These are phyloP conservation scores for Leccinum subrobustum DNA, from an alignment of 1,284 basidiomycete species.

Conservation along the genomic window DNA sequence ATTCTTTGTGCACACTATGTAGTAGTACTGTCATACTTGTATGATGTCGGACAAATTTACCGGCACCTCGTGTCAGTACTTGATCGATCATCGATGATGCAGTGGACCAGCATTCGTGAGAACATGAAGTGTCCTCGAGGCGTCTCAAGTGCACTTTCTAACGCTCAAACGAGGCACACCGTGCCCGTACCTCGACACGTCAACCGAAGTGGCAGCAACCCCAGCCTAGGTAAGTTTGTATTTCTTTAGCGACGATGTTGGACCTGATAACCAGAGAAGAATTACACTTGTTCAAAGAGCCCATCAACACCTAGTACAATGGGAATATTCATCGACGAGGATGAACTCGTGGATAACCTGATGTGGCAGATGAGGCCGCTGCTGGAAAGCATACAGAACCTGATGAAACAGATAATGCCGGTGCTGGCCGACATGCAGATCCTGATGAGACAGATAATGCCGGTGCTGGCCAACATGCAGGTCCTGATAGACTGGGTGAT, in stretches of 20 bases:
- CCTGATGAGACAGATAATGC: too few species aligned
- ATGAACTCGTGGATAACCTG: conserved; percentile 10
- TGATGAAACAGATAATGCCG: too few species aligned
- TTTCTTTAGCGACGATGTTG: background rate
- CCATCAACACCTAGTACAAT: conserved; percentile 3
- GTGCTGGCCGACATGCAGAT: too few species aligned
- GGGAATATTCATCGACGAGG: conserved; percentile 25
- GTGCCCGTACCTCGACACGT: background rate
- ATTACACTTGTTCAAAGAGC: background rate
- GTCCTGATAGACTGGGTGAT: too few species aligned
- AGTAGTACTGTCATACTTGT: too few species aligned
- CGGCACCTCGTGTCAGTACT: too few species aligned
- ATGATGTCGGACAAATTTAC: too few species aligned
- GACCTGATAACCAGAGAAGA: background rate
- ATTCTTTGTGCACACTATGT: too few species aligned
- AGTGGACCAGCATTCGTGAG: conserved; percentile 1
- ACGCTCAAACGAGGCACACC: background rate
- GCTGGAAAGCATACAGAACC: too few species aligned
- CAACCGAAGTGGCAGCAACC: background rate
- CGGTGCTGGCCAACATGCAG: too few species aligned
- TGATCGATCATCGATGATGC: too few species aligned
- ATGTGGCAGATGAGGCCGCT: too few species aligned
- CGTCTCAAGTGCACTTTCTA: background rate
- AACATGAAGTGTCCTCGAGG: conserved; percentile 11
- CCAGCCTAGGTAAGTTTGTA: conserved; percentile 2